Base-by-base conservation (phyloP, 371 early-diverging fungal species). In the Lichtheimia ornata region DNA sequence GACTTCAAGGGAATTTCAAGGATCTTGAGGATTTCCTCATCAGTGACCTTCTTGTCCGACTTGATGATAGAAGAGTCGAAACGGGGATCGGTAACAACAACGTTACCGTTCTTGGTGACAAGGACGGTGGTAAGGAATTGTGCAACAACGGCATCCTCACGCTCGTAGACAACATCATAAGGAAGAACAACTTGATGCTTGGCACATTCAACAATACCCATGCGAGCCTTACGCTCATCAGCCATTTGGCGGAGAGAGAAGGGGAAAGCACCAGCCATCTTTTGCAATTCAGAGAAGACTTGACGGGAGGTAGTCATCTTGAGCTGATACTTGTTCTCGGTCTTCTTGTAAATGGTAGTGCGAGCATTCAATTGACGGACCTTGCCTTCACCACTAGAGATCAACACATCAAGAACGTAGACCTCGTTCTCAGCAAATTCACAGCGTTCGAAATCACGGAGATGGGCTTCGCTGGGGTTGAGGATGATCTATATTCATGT, bases 261-360 rank as follows among this genome's bases (percentile, higher is more conserved):
- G 53, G 96, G 94, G 86, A 96, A 92, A 59, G 82, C 81, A 54
- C 94, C 95, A 66, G 89, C 92, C 76, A 88, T 84, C 64, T 81
- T 82, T 61, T 84, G 86, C 73, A 95, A 86, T 73, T 92, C 93
- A 64, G 77, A 79, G 59, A 89, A 72, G n/a, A 92, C 84, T 5
- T 76, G 75, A 65, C 94, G 92, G 42, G 95, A 89, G 12, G 22
- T 47, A 11, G 91, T 82, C 87, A 95, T 90, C 87, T 96, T 96
- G 73, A 96, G 86, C 67, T 82, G 81, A 84, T 95, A 96, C 62
- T 81, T 88, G 71, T 83, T 84, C 63, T 82, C 86, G 43, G 93
- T 94, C 83, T 94, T 92, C 82, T 91, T 92, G 92, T 87, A 97
- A 70, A 97, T 82, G 62, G 94, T 95, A 67, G 96, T 95, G 73